Percentiles rank a stretch among this genome's conserved stretches.
Conservation (phyloP, 768 basidiomycete genomes). For the Boletus huronensis region DNA sequence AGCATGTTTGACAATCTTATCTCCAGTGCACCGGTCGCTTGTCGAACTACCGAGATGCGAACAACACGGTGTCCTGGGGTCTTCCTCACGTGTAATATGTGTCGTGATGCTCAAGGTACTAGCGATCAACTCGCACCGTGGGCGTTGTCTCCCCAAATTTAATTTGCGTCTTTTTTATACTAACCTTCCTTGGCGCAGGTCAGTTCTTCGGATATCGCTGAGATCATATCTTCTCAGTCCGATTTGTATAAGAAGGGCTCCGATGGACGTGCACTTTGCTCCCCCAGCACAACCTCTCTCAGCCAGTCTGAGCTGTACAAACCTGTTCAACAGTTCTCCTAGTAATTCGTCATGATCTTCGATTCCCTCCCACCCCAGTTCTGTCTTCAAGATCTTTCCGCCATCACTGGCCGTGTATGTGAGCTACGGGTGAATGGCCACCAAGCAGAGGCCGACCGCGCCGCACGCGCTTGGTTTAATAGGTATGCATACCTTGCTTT, state of each 20-base stretch:
- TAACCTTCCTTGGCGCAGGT: conserved; percentile 20
- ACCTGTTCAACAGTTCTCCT: conserved; percentile 13
- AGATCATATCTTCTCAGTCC: conserved; percentile 16
- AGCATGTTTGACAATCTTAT: conserved; percentile 22
- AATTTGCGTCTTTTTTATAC: conserved; percentile 28
- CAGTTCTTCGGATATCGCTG: conserved; percentile 16
- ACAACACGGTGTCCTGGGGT: conserved; percentile 30
- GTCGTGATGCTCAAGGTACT: conserved; percentile 29
- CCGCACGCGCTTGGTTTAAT: conserved; percentile 35
- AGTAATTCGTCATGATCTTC: conserved; percentile 28
- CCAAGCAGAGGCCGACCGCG: conserved; percentile 34
- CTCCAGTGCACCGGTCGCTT: conserved; percentile 9
- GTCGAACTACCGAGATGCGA: conserved; percentile 22
- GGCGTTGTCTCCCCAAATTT: conserved; percentile 20
- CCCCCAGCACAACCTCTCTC: conserved; percentile 14
- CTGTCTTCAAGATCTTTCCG: conserved; percentile 34
- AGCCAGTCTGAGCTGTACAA: conserved; percentile 28
- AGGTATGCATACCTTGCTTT: conserved; percentile 15
- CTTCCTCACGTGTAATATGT: conserved; percentile 30
- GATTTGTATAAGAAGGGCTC: conserved; percentile 31
- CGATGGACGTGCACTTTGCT: conserved; percentile 1
- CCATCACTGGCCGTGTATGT: conserved; percentile 36
- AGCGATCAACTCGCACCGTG: conserved; percentile 27
- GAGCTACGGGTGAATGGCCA: conserved; percentile 33
- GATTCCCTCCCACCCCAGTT: conserved; percentile 35